Evolutionary conservation across 768 basidiomycete genomes (phyloP), one percentile per base, ranked within the genome.

Genomic region (Naganishia friedmannii): DNA sequence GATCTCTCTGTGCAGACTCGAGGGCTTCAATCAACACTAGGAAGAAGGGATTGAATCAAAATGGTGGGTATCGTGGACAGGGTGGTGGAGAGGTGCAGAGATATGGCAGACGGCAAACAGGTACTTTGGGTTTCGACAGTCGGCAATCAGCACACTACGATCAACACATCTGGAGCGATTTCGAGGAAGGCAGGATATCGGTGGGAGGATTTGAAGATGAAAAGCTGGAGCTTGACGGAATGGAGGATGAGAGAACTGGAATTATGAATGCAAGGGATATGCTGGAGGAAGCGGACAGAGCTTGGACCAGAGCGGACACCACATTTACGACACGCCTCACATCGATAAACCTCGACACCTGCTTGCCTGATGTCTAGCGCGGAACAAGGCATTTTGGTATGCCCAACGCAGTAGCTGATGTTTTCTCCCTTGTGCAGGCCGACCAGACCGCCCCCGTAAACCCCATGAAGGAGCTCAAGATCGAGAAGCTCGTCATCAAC

Each of bases 401-500:
- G 39, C 21, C n/a, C n/a, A 4, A 39, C n/a, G 34, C 31, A 31
- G 57, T n/a, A n/a, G 21, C 57, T 58, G 34, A 58, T 58, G 21
- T 37, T 32, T 58, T 23, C 15, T 23, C 7, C 29, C 21, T 34
- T 34, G 17, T 65, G 15, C 71, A 82, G 81, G 81, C 81, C 74
- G 81, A 82, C 75, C 80, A 81, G 74, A 80, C 78, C 74, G 77
- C 79, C 79, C 76, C 79, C 75, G 75, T 78, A 74, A 95, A 96
- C 87, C 88, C 89, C 82, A 93, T 93, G 93, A 91, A 88, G 86
- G 95, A 99, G 85, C 90, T 91, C 77, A 87, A 87, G 76, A 93
- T 96, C 83, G 94, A 96, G 85, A 99, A 99, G 87, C 89, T 98
- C 81, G 93, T 95, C 84, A 93, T 98, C 87, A 98, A 99, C 89